Evolutionary conservation across 176 grass and related monocot species (phyloP).

Genomic region (Chrysopogon serrulatus): DNA sequence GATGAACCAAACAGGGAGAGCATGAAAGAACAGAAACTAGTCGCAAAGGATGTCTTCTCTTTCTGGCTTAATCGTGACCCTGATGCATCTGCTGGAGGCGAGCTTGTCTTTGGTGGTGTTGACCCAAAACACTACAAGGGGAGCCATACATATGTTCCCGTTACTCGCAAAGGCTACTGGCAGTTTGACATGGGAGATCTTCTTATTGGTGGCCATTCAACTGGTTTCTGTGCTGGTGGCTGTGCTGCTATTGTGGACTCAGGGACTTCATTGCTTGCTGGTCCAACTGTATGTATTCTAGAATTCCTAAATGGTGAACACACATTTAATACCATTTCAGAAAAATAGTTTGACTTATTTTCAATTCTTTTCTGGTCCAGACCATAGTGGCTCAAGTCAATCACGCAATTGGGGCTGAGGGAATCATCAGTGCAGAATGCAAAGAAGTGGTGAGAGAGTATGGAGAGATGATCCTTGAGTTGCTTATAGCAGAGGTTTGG

Average conservation of each 20-base stretch:
- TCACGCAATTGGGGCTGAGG: slow-evolving; percentile 93
- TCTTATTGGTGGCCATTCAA: slow-evolving; percentile 50
- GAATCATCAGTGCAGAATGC: slow-evolving; percentile 80
- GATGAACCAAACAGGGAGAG: slow-evolving; percentile 62
- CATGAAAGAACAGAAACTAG: slow-evolving; percentile 73
- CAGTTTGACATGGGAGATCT: slow-evolving; percentile 89
- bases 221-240: slow-evolving; percentile 73
- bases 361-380: slow-evolving; percentile 33
- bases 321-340: neutral
- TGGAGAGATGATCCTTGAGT: slow-evolving; percentile 76
- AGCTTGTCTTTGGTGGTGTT: slow-evolving; percentile 85
- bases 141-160: slow-evolving; percentile 75
- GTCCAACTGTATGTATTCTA: slow-evolving; percentile 73
- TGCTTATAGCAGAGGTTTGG: slow-evolving; percentile 70
- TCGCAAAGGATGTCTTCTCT: slow-evolving; percentile 72
- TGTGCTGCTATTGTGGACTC: slow-evolving; percentile 94
- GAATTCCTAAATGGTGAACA: neutral
- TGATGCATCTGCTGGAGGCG: slow-evolving; percentile 62
- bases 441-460: slow-evolving; percentile 87
- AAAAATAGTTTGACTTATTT: neutral
- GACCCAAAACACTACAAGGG: slow-evolving; percentile 76
- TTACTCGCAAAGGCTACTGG: slow-evolving; percentile 86
- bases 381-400: slow-evolving; percentile 81
- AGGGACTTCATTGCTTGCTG: slow-evolving; percentile 81
- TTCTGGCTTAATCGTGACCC: slow-evolving; percentile 94